A percentile compares a stretch with the other conserved stretches of the same genome.
These are phyloP conservation scores for Schizonepeta tenuifolia DNA, from an alignment of 257 asterid genomes.

Conservation along the genomic window DNA sequence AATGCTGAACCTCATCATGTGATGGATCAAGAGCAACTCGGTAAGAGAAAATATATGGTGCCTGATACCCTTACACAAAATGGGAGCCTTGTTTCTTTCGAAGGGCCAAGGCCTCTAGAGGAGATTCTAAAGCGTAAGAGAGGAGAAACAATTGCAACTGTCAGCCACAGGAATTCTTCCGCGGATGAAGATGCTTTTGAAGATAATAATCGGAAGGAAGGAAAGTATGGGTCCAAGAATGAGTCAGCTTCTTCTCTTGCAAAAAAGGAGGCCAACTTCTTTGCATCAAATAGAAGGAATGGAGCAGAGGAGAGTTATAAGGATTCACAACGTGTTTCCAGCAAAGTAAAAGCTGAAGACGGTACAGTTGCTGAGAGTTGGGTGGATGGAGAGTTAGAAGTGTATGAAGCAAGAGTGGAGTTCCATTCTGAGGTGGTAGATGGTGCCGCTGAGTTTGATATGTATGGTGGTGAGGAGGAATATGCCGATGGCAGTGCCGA, in stretches of 20 bases:
- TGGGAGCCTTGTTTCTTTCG: constrained; percentile 48
- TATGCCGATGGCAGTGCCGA: neutral
- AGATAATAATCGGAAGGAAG: neutral
- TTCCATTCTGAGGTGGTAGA: neutral
- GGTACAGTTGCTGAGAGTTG: neutral
- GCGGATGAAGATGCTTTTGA: neutral
- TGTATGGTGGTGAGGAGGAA: neutral
- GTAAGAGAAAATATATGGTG: constrained; percentile 49
- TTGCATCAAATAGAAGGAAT: neutral
- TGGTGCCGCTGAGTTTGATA: neutral
- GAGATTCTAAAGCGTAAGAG: constrained; percentile 68
- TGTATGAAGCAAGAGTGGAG: neutral
- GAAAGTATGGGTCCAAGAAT: neutral
- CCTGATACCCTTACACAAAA: constrained; percentile 37
- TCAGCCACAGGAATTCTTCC: neutral
- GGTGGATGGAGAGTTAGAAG: neutral
- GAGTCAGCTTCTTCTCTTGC: neutral
- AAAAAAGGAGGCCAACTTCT: neutral
- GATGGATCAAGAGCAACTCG: constrained; percentile 40
- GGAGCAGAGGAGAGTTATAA: neutral
- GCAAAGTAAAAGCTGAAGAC: neutral
- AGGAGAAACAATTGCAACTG: constrained; percentile 30
- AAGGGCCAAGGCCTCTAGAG: constrained; percentile 66
- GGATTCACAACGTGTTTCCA: neutral
- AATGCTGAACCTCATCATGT: constrained; percentile 32